A percentile compares a stretch with the other conserved stretches of the same genome.
These are phyloP conservation scores for Crepidotus variabilis DNA, from an alignment of 768 basidiomycete genomes.

Conservation along the genomic window DNA sequence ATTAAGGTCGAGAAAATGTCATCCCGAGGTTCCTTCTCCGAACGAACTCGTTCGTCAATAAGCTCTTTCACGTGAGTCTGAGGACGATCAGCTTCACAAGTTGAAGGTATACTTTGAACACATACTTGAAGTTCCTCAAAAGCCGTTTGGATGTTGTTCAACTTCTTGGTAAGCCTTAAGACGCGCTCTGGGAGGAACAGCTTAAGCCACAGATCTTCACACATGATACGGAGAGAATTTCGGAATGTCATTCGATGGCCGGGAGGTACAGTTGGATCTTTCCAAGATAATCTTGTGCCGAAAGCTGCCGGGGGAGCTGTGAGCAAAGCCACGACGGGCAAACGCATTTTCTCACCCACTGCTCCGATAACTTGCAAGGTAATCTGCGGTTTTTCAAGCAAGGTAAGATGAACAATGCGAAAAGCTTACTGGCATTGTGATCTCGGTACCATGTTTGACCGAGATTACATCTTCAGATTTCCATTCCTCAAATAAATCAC, in stretches of 20 bases:
- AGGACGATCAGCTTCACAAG: not conserved
- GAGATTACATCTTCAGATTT: slow-evolving; percentile 31
- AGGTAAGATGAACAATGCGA: not conserved
- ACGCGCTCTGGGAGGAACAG: slow-evolving; percentile 37
- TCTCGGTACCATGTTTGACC: slow-evolving; percentile 43
- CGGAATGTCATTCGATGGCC: slow-evolving; percentile 48
- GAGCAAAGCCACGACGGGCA: not conserved
- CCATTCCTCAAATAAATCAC: slow-evolving; percentile 48
- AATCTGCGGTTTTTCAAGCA: slow-evolving; percentile 31
- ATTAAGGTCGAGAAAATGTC: slow-evolving; percentile 53
- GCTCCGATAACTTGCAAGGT: slow-evolving; percentile 53
- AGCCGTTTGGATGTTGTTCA: slow-evolving; percentile 28
- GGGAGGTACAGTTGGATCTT: slow-evolving; percentile 32
- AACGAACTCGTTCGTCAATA: slow-evolving; percentile 38
- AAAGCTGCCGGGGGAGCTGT: slow-evolving; percentile 34
- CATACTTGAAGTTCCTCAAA: slow-evolving; percentile 42
- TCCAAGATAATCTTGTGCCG: slow-evolving; percentile 47
- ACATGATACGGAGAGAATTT: slow-evolving; percentile 41
- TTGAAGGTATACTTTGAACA: not conserved
- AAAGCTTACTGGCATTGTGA: slow-evolving; percentile 48
- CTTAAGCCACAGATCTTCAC: slow-evolving; percentile 32
- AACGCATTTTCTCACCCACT: slow-evolving; percentile 34
- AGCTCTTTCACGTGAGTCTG: slow-evolving; percentile 42
- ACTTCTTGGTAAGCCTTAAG: slow-evolving; percentile 29
- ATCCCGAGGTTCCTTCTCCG: slow-evolving; percentile 35